Base-by-base conservation (phyloP, 2,329 filamentous ascomycete species). In the Microcera coccophila region DNA sequence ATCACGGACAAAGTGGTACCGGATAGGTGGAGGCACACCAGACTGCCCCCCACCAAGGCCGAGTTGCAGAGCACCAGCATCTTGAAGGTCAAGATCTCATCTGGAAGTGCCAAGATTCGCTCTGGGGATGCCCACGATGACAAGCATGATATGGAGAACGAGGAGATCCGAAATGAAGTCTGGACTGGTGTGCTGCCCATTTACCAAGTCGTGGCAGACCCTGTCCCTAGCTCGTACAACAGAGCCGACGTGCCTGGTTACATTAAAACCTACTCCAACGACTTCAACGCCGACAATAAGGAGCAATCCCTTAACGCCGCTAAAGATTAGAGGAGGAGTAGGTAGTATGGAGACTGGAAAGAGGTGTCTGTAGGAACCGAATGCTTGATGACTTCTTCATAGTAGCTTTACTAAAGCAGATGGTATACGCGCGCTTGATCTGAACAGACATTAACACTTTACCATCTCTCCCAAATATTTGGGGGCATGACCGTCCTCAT, bases 381-480 rank as follows among this genome's bases (percentile, higher is more conserved):
- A n/a, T n/a, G n/a, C n/a, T 5, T 8, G 12, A 7, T 22, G 18
- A 26, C 26, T 8, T 18, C 15, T 18, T 17, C 19, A 36, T 17
- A 14, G 12, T 36, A 17, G 34, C 26, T 29, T 29, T 29, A 10
- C 33, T 14, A 35, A 36, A 19, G n/a, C 34, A 41, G 18, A 41
- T 28, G 18, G 9, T 14, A 10, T 15, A 33, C 14, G 14, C 14
- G 11, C n/a, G n/a, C n/a, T n/a, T n/a, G n/a, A n/a, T 32, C 15
- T 32, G 22, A 26, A 12, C 22, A 7, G 7, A 26, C 7, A 26
- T 26, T 7, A 26, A 7, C 7, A 12, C 29, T 17, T 32, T 66
- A 95, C 88, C 89, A 97, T 58, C 81, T 78, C 69, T 95, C 85
- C 93, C 93, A 98, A 19, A 97, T 79, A 11, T 70, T 69, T 43